Evolutionary conservation across 441 rosid genomes (phyloP).

Genomic region (Gossypium trilobum): DNA sequence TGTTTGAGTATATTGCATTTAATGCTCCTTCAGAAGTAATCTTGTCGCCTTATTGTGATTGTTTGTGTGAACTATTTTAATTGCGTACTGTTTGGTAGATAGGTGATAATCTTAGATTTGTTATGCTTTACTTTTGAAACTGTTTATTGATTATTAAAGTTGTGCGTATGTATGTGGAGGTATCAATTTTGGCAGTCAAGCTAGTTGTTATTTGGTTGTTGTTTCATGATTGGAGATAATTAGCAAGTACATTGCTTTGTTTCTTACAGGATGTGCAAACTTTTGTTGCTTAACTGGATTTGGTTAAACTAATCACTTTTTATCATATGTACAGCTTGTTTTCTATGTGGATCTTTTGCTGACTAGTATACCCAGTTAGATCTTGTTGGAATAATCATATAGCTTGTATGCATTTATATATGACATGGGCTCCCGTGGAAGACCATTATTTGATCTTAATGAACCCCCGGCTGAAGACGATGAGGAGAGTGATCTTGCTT

Average conservation of each 20-base stretch:
- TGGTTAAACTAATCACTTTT: background rate
- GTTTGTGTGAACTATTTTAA: background rate
- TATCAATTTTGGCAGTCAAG: background rate
- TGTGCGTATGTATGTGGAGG: background rate
- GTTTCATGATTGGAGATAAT: background rate
- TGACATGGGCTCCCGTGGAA: constrained; percentile 88
- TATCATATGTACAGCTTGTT: constrained; percentile 18
- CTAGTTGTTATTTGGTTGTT: background rate
- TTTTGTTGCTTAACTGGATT: background rate
- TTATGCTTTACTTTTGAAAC: background rate
- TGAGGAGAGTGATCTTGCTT: constrained; percentile 37
- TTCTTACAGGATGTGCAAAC: background rate
- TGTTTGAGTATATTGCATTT: background rate
- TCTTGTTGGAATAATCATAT: constrained; percentile 21
- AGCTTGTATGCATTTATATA: constrained; percentile 60
- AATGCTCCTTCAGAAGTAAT: background rate
- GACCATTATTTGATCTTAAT: constrained; percentile 84
- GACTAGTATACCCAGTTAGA: constrained; percentile 14
- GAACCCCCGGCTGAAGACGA: constrained; percentile 68
- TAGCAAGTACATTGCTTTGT: background rate
- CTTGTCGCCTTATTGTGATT: background rate
- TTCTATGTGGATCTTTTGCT: constrained; percentile 26
- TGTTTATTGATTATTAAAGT: background rate
- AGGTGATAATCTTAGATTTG: background rate
- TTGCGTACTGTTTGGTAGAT: background rate